Conservation (phyloP, 2,329 filamentous ascomycete species). For the Colletotrichum graminicola region DNA sequence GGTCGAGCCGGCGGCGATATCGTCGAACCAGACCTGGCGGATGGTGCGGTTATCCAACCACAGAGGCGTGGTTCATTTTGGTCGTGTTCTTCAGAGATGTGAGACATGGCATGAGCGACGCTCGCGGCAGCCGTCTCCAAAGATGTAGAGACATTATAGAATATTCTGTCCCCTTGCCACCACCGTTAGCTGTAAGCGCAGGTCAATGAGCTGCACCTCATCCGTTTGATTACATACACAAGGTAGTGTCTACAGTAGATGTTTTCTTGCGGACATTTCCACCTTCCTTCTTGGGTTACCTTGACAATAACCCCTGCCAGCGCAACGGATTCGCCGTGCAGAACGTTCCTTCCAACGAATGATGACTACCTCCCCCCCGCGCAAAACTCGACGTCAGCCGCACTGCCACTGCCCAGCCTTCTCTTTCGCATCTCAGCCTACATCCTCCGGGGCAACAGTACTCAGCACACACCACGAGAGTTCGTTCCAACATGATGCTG, state of each 20-base stretch:
- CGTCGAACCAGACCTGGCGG: constrained; percentile 63
- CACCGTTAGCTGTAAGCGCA: too few species aligned
- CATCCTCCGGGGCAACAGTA: background rate
- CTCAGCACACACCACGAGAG: background rate
- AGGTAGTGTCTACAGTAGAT: background rate
- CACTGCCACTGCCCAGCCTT: background rate
- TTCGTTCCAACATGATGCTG: background rate
- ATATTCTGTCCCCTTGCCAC: too few species aligned
- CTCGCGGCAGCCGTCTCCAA: too few species aligned
- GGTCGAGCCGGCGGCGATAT: constrained; percentile 58
- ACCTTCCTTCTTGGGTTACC: constrained; percentile 1
- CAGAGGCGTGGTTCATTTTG: too few species aligned
- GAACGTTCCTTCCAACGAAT: background rate
- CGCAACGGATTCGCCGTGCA: background rate
- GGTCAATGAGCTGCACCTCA: too few species aligned
- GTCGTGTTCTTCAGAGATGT: background rate
- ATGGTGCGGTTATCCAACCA: constrained; percentile 55
- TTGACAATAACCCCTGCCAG: background rate
- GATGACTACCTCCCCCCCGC: background rate
- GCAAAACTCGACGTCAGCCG: background rate
- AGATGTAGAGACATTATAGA: too few species aligned
- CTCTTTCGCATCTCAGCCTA: background rate
- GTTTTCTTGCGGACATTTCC: background rate
- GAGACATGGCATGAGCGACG: too few species aligned
- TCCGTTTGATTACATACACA: background rate